These are phyloP conservation scores for Kurtzmaniella quercitrusa DNA, from an alignment of 1,139 yeast species.

Conservation along the genomic window DNA sequence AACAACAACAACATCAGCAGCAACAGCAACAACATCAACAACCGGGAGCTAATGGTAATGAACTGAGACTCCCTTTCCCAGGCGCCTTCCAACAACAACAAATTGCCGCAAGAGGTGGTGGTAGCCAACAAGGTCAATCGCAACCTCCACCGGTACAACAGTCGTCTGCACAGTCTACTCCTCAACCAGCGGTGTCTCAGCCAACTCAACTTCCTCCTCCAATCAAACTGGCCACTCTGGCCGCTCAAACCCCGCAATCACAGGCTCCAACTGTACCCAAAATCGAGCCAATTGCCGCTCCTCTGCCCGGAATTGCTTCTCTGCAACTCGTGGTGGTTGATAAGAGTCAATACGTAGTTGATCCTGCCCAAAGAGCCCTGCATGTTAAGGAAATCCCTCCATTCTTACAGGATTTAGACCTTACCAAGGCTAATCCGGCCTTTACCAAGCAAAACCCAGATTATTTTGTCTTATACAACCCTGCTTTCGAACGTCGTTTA, in stretches of 20 bases:
- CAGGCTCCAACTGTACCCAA: slow-evolving; percentile 11
- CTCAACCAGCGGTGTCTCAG: slow-evolving; percentile 10
- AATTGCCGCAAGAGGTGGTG: slow-evolving; percentile 15
- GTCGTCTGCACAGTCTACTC: slow-evolving; percentile 12
- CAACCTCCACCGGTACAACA: slow-evolving; percentile 14
- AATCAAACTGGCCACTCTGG: slow-evolving; percentile 8
- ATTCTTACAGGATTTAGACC: slow-evolving; percentile 77
- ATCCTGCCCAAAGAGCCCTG: slow-evolving; percentile 39
- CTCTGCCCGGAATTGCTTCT: slow-evolving; percentile 24
- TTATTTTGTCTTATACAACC: slow-evolving; percentile 88
- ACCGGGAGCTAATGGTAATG: slow-evolving; percentile 13
- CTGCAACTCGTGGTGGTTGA: slow-evolving; percentile 37
- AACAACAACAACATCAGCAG: slow-evolving; percentile 11
- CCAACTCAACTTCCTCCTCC: slow-evolving; percentile 13
- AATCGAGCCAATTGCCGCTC: slow-evolving; percentile 11
- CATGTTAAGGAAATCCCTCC: slow-evolving; percentile 80
- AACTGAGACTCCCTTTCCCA: slow-evolving; percentile 12
- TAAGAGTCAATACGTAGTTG: slow-evolving; percentile 40
- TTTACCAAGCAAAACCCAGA: slow-evolving; percentile 82
- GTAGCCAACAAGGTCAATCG: slow-evolving; percentile 7
- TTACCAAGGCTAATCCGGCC: slow-evolving; percentile 70
- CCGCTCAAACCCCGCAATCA: slow-evolving; percentile 3
- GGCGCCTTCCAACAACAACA: slow-evolving; percentile 22
- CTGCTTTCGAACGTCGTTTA: slow-evolving; percentile 62
- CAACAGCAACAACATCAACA: slow-evolving; percentile 18